Evolutionary conservation across 2,329 filamentous ascomycete genomes (phyloP).

Genomic region (Pyrenochaeta sp.): DNA sequence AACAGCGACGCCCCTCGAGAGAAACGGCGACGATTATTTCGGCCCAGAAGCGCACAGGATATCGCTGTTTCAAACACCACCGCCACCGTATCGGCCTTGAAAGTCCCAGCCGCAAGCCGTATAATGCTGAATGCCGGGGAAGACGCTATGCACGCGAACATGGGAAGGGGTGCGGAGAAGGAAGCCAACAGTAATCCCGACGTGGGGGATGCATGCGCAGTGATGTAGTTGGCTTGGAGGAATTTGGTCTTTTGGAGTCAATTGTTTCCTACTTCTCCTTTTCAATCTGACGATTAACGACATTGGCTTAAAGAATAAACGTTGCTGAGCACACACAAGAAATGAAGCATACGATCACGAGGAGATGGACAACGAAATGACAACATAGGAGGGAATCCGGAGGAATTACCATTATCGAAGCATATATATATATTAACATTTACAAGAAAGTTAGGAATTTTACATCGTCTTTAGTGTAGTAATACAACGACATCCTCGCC

Average conservation of each 20-base stretch:
- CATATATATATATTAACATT: conserved; percentile 9
- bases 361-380: neutral
- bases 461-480: neutral
- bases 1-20: neutral
- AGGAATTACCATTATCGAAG: neutral
- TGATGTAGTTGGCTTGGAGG: conserved; percentile 16
- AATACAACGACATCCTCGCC: conserved; percentile 7
- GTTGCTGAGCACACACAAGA: neutral
- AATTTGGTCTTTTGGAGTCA: too few species aligned
- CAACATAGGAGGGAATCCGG: neutral
- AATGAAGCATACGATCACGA: neutral
- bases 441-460: conserved; percentile 11
- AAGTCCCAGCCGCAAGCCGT: neutral
- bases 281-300: too few species aligned
- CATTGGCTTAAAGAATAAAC: too few species aligned
- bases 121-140: neutral
- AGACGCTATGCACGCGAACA: conserved; percentile 2
- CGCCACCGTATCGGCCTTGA: conserved; percentile 5
- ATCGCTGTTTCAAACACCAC: neutral
- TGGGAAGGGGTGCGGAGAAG: neutral
- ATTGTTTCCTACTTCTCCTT: too few species aligned
- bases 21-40: neutral
- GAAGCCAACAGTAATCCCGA: conserved; percentile 15
- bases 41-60: neutral
- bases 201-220: conserved; percentile 29